phyloP scores from a whole-genome alignment of 1,284 basidiomycete genomes.

The Leccinum fallax region DNA sequence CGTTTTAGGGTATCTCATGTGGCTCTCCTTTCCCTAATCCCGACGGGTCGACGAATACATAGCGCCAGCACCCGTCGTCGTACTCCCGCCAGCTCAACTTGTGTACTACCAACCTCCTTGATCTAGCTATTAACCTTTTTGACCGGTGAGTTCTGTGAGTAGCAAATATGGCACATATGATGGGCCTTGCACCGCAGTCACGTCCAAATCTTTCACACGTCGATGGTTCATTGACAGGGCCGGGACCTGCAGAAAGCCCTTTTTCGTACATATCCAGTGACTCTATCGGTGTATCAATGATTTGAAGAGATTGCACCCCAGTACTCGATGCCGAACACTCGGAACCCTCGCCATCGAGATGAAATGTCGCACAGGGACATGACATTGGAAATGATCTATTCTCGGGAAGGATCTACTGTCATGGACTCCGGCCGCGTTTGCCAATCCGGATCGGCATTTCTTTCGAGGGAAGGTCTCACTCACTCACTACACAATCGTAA shows the following conservation, averaged over 20 bases:
- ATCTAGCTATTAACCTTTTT: neutral
- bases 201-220: neutral
- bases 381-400: slow-evolving; percentile 28
- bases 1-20: slow-evolving; percentile 24
- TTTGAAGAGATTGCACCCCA: slow-evolving; percentile 4
- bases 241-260: neutral
- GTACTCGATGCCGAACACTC: neutral
- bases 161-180: neutral
- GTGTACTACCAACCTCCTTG: neutral
- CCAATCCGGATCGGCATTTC: slow-evolving; percentile 3
- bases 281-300: neutral
- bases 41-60: neutral
- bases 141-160: neutral
- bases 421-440: slow-evolving; percentile 8
- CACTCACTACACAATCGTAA: neutral
- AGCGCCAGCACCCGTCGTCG: neutral
- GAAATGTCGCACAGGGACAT: slow-evolving; percentile 17
- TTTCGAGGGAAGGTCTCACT: neutral
- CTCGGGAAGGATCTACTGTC: slow-evolving; percentile 19
- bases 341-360: slow-evolving; percentile 8
- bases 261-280: neutral
- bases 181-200: neutral
- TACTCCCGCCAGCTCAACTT: neutral
- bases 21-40: slow-evolving; percentile 9
- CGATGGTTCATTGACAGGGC: neutral